Percentiles rank a stretch among this genome's conserved stretches.
Evolutionary conservation across 176 grass and related monocot species (phyloP).

Genomic region (Echinochloa phyllopogon): DNA sequence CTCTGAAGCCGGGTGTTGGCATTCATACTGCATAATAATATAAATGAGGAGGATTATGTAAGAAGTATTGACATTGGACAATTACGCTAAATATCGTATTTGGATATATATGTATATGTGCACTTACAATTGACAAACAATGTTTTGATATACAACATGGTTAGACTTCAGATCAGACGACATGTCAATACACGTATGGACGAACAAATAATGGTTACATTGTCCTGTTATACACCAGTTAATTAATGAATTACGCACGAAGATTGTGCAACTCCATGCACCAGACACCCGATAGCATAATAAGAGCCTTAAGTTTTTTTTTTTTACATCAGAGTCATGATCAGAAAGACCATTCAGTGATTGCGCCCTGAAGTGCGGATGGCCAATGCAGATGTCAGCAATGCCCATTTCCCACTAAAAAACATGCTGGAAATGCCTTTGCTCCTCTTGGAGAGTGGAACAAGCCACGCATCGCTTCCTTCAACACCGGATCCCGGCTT

Average conservation of each 20-base stretch:
- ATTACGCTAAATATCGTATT: not conserved
- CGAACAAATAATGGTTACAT: conserved; percentile 36
- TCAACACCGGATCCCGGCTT: conserved; percentile 33
- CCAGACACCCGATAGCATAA: conserved; percentile 33
- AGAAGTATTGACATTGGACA: not conserved
- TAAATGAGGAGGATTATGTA: not conserved
- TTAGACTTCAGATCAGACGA: conserved; percentile 33
- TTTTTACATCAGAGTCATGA: conserved; percentile 35
- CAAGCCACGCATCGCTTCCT: conserved; percentile 46
- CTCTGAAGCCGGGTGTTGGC: not conserved
- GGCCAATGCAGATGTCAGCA: conserved; percentile 58
- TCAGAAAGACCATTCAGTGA: conserved; percentile 56
- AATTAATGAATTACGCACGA: conserved; percentile 27
- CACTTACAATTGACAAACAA: conserved; percentile 51
- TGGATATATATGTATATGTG: conserved; percentile 37
- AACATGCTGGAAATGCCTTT: conserved; percentile 75
- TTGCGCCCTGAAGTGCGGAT: conserved; percentile 48
- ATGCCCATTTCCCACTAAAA: conserved; percentile 76
- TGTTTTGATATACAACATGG: conserved; percentile 48
- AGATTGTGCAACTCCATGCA: conserved; percentile 38
- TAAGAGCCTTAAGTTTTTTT: not conserved
- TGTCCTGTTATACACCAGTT: conserved; percentile 53
- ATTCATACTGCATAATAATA: not conserved
- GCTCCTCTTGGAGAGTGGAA: conserved; percentile 49
- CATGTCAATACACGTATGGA: conserved; percentile 34